A percentile compares a stretch with the other conserved stretches of the same genome.
Evolutionary conservation across 192 early-diverging fungal genomes (phyloP).

Genomic region (Bifiguratus adelaidae): DNA sequence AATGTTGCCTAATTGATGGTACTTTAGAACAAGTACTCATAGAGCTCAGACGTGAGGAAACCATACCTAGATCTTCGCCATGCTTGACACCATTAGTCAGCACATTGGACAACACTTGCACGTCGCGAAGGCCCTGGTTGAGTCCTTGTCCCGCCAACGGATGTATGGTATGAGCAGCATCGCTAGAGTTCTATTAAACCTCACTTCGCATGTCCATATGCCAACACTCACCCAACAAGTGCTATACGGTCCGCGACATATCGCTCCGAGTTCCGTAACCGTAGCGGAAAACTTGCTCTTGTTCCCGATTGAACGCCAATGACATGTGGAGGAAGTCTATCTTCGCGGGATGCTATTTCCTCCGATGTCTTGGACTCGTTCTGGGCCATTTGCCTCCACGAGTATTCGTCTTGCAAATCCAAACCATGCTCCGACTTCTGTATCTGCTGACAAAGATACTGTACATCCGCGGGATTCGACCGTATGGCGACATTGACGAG

Average conservation of each 20-base stretch:
- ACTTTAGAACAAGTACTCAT: neutral
- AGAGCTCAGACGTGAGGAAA: neutral
- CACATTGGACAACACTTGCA: slow-evolving; percentile 50
- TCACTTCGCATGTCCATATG: neutral
- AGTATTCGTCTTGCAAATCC: slow-evolving; percentile 42
- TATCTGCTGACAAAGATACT: slow-evolving; percentile 54
- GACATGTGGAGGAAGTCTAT: slow-evolving; percentile 45
- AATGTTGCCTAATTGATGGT: slow-evolving; percentile 29
- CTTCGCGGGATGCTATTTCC: slow-evolving; percentile 9
- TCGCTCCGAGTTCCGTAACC: slow-evolving; percentile 67
- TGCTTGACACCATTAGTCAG: slow-evolving; percentile 50
- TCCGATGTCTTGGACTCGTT: slow-evolving; percentile 3
- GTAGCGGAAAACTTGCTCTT: slow-evolving; percentile 75
- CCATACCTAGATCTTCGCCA: slow-evolving; percentile 75
- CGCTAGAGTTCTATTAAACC: slow-evolving; percentile 39
- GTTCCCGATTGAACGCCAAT: slow-evolving; percentile 49
- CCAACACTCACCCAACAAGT: slow-evolving; percentile 64
- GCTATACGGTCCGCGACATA: slow-evolving; percentile 72
- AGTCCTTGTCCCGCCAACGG: slow-evolving; percentile 95
- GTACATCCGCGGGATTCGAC: slow-evolving; percentile 56
- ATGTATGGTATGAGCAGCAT: slow-evolving; percentile 93
- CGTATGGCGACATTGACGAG: slow-evolving; percentile 80
- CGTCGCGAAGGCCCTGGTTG: slow-evolving; percentile 88
- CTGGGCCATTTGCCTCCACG: slow-evolving; percentile 54
- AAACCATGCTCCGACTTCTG: slow-evolving; percentile 25